Evolutionary conservation across 495 filamentous ascomycete genomes (phyloP), one percentile per base, ranked within the genome.

Genomic region (Xylaria scruposa): DNA sequence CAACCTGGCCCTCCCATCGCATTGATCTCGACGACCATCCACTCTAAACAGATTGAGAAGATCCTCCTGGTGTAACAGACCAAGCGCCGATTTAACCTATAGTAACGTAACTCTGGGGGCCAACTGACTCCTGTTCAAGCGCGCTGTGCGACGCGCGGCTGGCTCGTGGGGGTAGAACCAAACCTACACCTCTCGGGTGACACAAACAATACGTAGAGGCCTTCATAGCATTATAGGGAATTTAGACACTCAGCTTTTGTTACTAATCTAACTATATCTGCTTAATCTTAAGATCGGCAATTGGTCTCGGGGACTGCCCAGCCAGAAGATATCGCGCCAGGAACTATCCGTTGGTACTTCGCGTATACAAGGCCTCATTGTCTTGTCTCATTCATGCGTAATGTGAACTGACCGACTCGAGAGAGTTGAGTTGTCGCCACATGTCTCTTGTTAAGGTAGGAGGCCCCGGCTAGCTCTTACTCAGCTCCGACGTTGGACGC

Each of bases 91-190:
- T 29, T 70, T 19, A 62, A 40, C 44, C 31, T 47, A 42, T 0
- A 62, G 29, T 46, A 56, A 26, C 19, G 29, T 46, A 56, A 26
- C 19, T 26, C 36, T 33, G 26, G n/a, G 54, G 36, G 15, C n/a
- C 15, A 8, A 21, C 15, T 29, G 3, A 13, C 13, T 44, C 56
- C 4, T 40, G 2, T 4, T 33, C 59, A 70, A 70, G 47, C 68
- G 68, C 68, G 33, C 42, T 64, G 68, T 70, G 31, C 68, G 68
- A 70, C 68, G 47, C 60, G 60, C 46, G 68, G 68, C 36, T 26
- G 24, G 68, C 36, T 26, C 36, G 65, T 64, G 33, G 46, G n/a
- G 58, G 44, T n/a, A 36, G 15, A 21, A 19, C 6, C 8, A 40
- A 47, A 38, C 15, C 29, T 10, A 29, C 36, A 40, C 40, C 29